Evolutionary conservation across 345 rosid species (phyloP), one percentile per base, ranked within the genome.

Genomic region (Moricandia moricandioides): DNA sequence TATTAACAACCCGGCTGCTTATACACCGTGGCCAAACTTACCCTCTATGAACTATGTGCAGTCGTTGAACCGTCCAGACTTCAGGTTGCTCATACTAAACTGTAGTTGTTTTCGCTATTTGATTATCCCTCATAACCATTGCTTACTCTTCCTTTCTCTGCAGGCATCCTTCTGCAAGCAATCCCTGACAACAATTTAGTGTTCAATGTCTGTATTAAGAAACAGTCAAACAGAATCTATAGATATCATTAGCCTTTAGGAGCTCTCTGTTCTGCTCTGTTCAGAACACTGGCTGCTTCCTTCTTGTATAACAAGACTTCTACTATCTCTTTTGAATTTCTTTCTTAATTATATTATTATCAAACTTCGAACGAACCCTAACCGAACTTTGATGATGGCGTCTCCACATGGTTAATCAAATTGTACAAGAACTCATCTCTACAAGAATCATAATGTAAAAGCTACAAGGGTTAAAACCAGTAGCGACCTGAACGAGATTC

Each of bases 31-130:
- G 97, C 97, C 96, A 18, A 86, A 73, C 74, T 65, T 61, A 29
- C 76, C 93, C 30, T 77, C 92, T 27, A 77, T 89, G 89, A 87
- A 86, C 84, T 88, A 88, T 80, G 86, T 90, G 14, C 91, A 92
- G 69, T 82, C 92, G 8, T 83, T 56, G 88, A 91, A 54, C 86
- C 86, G 75, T 81, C 84, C 81, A 81, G 90, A 78, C 90, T 92
- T 83, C 97, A 86, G 96, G 97, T 92, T 45, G 71, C 61, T 63
- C 39, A 40, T 40, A 69, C 65, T 12, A 40, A 71, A 18, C 62
- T n/a, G 10, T 8, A 7, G 40, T 52, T 54, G 10, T 18, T 18
- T 67, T 18, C 8, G 9, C 7, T 73, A 37, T 55, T 79, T 35
- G 67, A 30, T 29, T 43, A 29, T 2, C 27, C 16, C 9, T 80